Evolutionary conservation across 345 rosid species (phyloP), one percentile per base, ranked within the genome.

Genomic region (Passiflora organensis): DNA sequence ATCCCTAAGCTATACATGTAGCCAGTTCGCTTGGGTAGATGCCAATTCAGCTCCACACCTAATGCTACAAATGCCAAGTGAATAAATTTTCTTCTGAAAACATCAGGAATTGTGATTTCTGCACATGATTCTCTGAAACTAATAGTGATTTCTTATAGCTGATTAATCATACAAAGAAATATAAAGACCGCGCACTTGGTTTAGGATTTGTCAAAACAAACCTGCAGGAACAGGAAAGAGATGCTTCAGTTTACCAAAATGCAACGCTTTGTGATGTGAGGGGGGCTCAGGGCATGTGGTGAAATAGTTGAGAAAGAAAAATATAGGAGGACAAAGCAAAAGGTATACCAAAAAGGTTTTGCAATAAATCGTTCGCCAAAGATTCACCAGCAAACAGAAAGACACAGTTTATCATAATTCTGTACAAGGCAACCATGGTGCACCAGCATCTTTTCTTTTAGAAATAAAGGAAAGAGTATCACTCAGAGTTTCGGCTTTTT

Each of bases 191-290:
- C 81, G 74, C 70, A 81, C 80, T 93, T 87, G 69, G 77, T 73
- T 81, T 86, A 86, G 94, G 96, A 72, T 81, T 43, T 79, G 81
- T 79, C 82, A 79, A 68, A 84, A 84, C 79, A 86, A 75, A 93
- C 96, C 99, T 93, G 99, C 99, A 89, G 69, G 76, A 81, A 80
- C 86, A 84, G 60, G 83, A 84, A 84, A 84, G 75, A 84, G 81
- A 89, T 75, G 80, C 75, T 91, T 88, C 87, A 88, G 96, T 73
- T 76, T 72, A 71, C 74, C 80, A 74, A n/a, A 32, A 60, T 56
- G 65, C 78, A 77, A 66, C 56, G 62, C 75, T 67, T 48, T 45
- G n/a, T 37, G 13, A 49, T 41, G 32, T 52, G 48, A 39, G 64
- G 45, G 48, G 51, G 47, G 48, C 44, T 54, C 58, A 62, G 55